Evolutionary conservation across 306 rosid species (phyloP).

Genomic region (Argentina anserina): DNA sequence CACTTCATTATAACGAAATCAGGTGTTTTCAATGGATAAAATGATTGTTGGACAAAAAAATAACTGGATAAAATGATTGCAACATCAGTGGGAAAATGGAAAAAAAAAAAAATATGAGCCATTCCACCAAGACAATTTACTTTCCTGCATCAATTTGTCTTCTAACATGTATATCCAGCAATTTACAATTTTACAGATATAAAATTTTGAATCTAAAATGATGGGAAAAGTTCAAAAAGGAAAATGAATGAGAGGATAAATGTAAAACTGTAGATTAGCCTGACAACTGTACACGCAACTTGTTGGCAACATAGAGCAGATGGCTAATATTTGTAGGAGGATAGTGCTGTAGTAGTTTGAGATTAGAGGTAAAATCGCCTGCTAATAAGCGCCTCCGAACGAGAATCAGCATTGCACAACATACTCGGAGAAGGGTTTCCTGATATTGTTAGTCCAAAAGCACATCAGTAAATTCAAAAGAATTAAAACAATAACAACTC

Average conservation of each 20-base stretch:
- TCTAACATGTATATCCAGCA: constrained; percentile 46
- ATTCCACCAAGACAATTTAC: constrained; percentile 2
- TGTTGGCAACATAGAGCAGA: constrained; percentile 94
- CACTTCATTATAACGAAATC: too few relatives aligned
- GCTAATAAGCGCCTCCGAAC: constrained; percentile 89
- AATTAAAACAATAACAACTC: neutral
- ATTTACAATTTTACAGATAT: constrained; percentile 53
- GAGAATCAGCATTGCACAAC: constrained; percentile 94
- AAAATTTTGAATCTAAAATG: constrained; percentile 17
- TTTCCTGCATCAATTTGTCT: constrained; percentile 18
- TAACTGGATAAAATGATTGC: neutral
- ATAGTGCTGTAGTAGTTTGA: constrained; percentile 82
- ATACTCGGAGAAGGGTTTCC: constrained; percentile 93
- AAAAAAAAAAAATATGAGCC: neutral
- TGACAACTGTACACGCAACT: constrained; percentile 68
- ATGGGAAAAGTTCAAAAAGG: constrained; percentile 3
- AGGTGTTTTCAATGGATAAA: too few relatives aligned
- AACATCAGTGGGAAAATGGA: neutral
- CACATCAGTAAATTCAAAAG: neutral
- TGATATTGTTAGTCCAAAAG: constrained; percentile 24
- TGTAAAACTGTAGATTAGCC: constrained; percentile 34
- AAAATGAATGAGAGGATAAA: neutral
- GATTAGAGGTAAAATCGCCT: constrained; percentile 97
- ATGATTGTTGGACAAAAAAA: too few relatives aligned
- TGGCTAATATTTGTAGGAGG: constrained; percentile 93